Conservation (phyloP, 495 filamentous ascomycete species). For the Trichoderma gamsii region DNA sequence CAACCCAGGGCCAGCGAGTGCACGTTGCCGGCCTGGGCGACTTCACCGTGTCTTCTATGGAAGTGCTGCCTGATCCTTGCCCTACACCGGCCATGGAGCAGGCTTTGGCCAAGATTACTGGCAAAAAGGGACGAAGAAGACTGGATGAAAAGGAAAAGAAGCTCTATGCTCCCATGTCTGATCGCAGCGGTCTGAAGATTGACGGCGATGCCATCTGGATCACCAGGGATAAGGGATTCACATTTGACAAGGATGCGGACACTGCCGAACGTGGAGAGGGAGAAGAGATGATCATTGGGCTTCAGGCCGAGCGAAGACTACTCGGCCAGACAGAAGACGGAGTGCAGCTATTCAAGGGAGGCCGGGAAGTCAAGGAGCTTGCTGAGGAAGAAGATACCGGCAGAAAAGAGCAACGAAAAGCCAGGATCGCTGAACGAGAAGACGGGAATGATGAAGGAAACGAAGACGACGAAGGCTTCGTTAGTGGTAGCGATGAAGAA, state of each 20-base stretch:
- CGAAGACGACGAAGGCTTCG: conserved; percentile 55
- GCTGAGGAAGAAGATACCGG: conserved; percentile 60
- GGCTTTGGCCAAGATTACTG: conserved; percentile 69
- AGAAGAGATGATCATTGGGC: conserved; percentile 83
- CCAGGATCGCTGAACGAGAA: conserved; percentile 56
- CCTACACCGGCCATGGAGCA: conserved; percentile 89
- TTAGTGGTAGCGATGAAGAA: conserved; percentile 49
- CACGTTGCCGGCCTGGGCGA: conserved; percentile 96
- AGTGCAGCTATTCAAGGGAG: conserved; percentile 75
- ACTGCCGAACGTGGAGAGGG: conserved; percentile 75
- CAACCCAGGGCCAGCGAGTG: conserved; percentile 75
- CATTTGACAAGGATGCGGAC: conserved; percentile 67
- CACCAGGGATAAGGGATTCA: conserved; percentile 55
- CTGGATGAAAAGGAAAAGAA: conserved; percentile 94
- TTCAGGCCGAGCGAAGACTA: conserved; percentile 75
- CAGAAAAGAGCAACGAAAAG: conserved; percentile 62
- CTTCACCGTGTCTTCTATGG: conserved; percentile 73
- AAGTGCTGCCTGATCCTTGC: conserved; percentile 87
- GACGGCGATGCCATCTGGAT: conserved; percentile 55
- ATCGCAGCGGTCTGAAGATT: conserved; percentile 81
- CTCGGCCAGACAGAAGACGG: conserved; percentile 78
- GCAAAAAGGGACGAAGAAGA: conserved; percentile 67
- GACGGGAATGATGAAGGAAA: conserved; percentile 44
- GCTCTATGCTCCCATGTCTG: conserved; percentile 94
- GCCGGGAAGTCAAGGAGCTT: conserved; percentile 58